A percentile compares a stretch with the other conserved stretches of the same genome.
Evolutionary conservation across 108 stramenopile genomes (phyloP).

Genomic region (Chaetoceros tenuissimus): DNA sequence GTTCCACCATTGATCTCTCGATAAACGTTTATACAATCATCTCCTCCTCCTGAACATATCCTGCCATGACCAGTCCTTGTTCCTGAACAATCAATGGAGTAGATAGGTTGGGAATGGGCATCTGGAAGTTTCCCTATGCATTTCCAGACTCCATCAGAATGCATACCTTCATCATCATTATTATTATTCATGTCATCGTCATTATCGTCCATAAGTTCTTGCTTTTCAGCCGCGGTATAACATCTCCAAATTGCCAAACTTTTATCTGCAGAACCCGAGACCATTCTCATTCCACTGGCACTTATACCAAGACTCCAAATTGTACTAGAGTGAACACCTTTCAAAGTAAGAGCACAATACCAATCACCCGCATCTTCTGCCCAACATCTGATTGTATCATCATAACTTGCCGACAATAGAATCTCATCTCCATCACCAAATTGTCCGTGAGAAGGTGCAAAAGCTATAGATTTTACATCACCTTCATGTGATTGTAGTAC

Average conservation of each 20-base stretch:
- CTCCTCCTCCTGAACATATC: constrained; percentile 78
- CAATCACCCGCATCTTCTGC: constrained; percentile 95
- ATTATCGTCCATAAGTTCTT: constrained; percentile 14
- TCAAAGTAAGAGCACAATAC: constrained; percentile 79
- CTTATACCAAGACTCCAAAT: constrained; percentile 85
- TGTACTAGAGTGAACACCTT: constrained; percentile 60
- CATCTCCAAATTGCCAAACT: constrained; percentile 63
- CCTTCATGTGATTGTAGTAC: constrained; percentile 93
- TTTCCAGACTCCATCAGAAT: constrained; percentile 40
- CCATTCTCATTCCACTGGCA: constrained; percentile 67
- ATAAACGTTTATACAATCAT: constrained; percentile 77
- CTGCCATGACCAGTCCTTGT: constrained; percentile 61
- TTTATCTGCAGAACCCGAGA: constrained; percentile 69
- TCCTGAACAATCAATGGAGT: constrained; percentile 74
- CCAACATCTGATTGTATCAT: constrained; percentile 91
- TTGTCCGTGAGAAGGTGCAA: constrained; percentile 68
- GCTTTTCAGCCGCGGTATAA: constrained; percentile 49
- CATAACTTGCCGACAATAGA: constrained; percentile 80
- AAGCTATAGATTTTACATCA: constrained; percentile 90
- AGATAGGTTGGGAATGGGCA: constrained; percentile 61
- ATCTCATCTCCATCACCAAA: constrained; percentile 84
- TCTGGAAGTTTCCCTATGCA: constrained; percentile 62
- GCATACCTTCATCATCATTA: background rate
- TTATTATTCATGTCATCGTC: constrained; percentile 3
- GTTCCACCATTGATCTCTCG: constrained; percentile 42